Percentiles rank a stretch among this genome's conserved stretches.
phyloP scores from a whole-genome alignment of 192 early-diverging fungal species.

The Backusella luteola region DNA sequence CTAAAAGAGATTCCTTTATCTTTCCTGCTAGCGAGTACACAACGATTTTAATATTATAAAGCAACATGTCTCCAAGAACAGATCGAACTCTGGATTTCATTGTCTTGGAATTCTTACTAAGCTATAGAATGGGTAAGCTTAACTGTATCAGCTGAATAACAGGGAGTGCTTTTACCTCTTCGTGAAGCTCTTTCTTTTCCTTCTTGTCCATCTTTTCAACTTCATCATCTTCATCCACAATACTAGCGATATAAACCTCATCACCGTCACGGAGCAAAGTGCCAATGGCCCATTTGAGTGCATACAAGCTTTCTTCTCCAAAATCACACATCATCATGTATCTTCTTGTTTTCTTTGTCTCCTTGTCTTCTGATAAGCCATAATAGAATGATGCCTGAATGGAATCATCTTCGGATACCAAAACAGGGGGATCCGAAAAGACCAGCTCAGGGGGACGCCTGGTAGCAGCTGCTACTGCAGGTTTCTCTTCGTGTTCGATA shows the following conservation, averaged over 20 bases:
- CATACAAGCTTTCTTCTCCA: slow-evolving; percentile 48
- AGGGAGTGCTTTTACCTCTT: slow-evolving; percentile 3
- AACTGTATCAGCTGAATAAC: background rate
- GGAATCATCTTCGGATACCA: background rate
- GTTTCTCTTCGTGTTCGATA: slow-evolving; percentile 15
- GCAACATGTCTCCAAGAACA: slow-evolving; percentile 30
- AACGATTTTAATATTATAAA: slow-evolving; percentile 35
- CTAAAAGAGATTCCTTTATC: slow-evolving; percentile 22
- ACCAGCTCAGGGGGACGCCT: background rate
- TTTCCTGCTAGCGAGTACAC: slow-evolving; percentile 28
- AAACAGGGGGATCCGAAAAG: slow-evolving; percentile 12
- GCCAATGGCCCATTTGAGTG: slow-evolving; percentile 48
- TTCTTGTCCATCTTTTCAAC: slow-evolving; percentile 15
- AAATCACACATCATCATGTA: slow-evolving; percentile 51
- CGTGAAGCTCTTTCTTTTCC: slow-evolving; percentile 14
- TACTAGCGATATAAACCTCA: slow-evolving; percentile 44
- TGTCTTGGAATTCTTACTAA: slow-evolving; percentile 26
- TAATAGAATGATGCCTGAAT: slow-evolving; percentile 15
- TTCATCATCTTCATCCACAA: slow-evolving; percentile 41
- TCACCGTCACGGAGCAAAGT: slow-evolving; percentile 51
- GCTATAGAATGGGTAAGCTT: slow-evolving; percentile 7
- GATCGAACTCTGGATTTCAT: slow-evolving; percentile 28
- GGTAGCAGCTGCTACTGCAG: background rate
- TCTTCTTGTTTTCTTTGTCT: slow-evolving; percentile 5
- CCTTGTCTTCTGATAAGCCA: slow-evolving; percentile 1